Base-by-base conservation (phyloP, 805 yeast species). In the Candida ascalaphidarum region DNA sequence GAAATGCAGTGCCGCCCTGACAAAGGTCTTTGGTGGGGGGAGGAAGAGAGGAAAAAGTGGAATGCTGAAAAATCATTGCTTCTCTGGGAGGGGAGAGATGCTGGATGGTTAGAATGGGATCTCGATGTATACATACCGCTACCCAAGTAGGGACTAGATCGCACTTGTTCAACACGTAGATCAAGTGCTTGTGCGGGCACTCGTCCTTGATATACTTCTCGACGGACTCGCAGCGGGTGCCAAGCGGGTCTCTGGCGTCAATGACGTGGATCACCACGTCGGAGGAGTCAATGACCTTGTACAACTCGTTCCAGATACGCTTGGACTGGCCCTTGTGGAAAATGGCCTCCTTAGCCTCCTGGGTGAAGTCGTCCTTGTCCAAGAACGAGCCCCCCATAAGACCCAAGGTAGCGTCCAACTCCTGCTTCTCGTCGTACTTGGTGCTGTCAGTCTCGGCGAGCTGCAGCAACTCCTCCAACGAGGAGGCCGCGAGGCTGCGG, bases 141-240 rank as follows among this genome's bases (percentile, higher is more conserved):
- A 85, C 96, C 96, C 97, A 89, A 26, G 96, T 89, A 39, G 98
- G 98, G 29, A 89, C 96, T 49, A 89, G 75, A 68, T 89, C 98
- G 73, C 96, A 88, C 70, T 89, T 89, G 73, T 89, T 89, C 60
- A 89, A 65, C 32, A 92, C 95, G 52, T 81, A 88, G 42, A 89
- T 81, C 64, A 89, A 68, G 68, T 92, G 98, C 61, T 89, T 89
- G 54, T 92, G 98, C 10, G 97, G 84, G 50, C 94, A 86, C 61
- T 89, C 98, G 41, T 83, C 89, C 44, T 71, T 75, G 54, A 89
- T 84, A 52, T 85, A 88, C 48, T 85, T 86, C 57, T 92, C 96
- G 31, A 89, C 96, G 2, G 94, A 72, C 44, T 70, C 78, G 68
- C 98, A 89, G 44, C 97, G 74, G 7, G 98, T 89, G 30, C 98